Conservation (phyloP, 2,329 filamentous ascomycete genomes). For the Ceratocystis diversiconidia region DNA sequence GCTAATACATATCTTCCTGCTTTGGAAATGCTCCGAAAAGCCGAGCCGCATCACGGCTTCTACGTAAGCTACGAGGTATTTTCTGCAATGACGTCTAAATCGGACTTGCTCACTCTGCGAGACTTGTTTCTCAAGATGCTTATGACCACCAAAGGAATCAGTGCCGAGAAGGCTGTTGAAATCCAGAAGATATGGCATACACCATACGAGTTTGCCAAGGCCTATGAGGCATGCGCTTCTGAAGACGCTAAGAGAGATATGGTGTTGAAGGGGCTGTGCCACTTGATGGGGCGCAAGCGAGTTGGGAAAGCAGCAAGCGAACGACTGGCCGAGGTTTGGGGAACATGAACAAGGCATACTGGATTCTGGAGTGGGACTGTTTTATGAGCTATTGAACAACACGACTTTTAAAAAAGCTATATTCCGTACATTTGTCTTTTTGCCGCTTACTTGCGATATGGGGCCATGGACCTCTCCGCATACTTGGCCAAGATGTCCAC, state of each 20-base stretch:
- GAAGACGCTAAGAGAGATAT: slow-evolving; percentile 44
- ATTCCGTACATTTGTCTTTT: not conserved
- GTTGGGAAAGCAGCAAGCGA: slow-evolving; percentile 50
- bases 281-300: slow-evolving; percentile 53
- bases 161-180: slow-evolving; percentile 63
- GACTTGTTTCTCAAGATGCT: slow-evolving; percentile 75
- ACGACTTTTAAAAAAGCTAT: not conserved
- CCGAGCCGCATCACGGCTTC: slow-evolving; percentile 36
- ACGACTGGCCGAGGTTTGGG: slow-evolving; percentile 62
- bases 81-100: slow-evolving; percentile 59
- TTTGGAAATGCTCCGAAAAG: slow-evolving; percentile 42
- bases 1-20: slow-evolving; percentile 51
- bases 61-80: slow-evolving; percentile 60
- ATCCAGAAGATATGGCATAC: slow-evolving; percentile 70
- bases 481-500: slow-evolving; percentile 82
- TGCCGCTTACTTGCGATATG: slow-evolving; percentile 34
- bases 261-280: slow-evolving; percentile 41
- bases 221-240: slow-evolving; percentile 44
- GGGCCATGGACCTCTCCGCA: slow-evolving; percentile 76
- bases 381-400: not conserved
- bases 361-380: not conserved
- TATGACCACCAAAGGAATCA: slow-evolving; percentile 64
- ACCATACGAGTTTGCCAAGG: slow-evolving; percentile 55
- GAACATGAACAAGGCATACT: slow-evolving; percentile 20
- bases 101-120: slow-evolving; percentile 55